Evolutionary conservation across 2,329 filamentous ascomycete genomes (phyloP).

Genomic region (Diaporthe vaccinii): DNA sequence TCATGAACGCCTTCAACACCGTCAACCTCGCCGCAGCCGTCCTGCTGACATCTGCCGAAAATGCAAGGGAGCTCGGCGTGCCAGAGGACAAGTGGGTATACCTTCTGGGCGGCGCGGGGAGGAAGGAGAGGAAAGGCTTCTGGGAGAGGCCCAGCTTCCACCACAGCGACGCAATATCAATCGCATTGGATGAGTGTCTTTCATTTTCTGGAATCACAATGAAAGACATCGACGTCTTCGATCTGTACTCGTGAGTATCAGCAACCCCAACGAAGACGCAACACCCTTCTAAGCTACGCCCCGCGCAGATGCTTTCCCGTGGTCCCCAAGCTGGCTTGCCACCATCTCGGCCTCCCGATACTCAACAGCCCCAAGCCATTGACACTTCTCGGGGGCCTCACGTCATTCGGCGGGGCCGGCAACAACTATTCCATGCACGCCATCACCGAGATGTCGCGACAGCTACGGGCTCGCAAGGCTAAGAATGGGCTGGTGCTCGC

Average conservation of each 20-base stretch:
- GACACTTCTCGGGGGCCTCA: constrained; percentile 74
- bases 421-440: constrained; percentile 80
- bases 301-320: constrained; percentile 75
- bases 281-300: background rate
- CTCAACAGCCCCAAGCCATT: constrained; percentile 62
- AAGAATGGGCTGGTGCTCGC: constrained; percentile 71
- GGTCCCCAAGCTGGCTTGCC: constrained; percentile 75
- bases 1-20: constrained; percentile 81
- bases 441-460: constrained; percentile 68
- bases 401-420: constrained; percentile 77
- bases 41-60: constrained; percentile 69
- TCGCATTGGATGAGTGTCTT: constrained; percentile 68
- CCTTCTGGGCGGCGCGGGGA: constrained; percentile 73
- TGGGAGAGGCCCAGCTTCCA: constrained; percentile 73
- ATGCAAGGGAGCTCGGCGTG: constrained; percentile 67
- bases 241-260: constrained; percentile 71
- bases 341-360: constrained; percentile 69
- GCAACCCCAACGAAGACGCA: constrained; percentile 18
- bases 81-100: constrained; percentile 72
- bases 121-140: constrained; percentile 69
- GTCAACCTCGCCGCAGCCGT: constrained; percentile 74
- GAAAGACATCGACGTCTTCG: constrained; percentile 70
- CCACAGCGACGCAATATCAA: constrained; percentile 69
- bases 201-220: constrained; percentile 59
- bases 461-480: constrained; percentile 60